These are phyloP conservation scores for Arabidopsis suecica DNA, from an alignment of 345 rosid genomes.

Conservation along the genomic window DNA sequence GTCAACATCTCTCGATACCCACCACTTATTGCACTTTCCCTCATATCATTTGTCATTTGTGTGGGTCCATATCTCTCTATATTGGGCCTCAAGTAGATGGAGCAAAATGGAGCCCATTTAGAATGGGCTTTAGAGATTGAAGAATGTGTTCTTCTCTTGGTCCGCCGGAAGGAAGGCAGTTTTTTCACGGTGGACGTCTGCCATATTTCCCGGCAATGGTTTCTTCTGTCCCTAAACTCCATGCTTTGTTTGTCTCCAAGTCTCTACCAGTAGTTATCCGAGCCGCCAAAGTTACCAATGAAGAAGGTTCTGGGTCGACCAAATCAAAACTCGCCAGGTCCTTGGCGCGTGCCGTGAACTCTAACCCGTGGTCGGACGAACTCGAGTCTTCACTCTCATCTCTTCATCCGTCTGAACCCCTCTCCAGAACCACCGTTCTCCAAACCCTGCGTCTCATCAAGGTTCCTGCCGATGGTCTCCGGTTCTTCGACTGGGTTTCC, in stretches of 20 bases:
- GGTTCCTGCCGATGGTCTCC: slow-evolving; percentile 59
- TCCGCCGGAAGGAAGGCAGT: no score
- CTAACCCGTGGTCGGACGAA: slow-evolving; percentile 60
- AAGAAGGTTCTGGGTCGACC: neutral
- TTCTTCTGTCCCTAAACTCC: slow-evolving; percentile 8
- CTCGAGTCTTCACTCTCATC: slow-evolving; percentile 66
- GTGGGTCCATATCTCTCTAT: no score
- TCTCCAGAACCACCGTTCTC: slow-evolving; percentile 61
- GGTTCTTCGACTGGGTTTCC: slow-evolving; percentile 69
- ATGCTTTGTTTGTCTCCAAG: slow-evolving; percentile 36
- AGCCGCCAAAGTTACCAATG: slow-evolving; percentile 1
- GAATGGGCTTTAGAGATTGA: neutral
- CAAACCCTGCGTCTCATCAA: slow-evolving; percentile 65
- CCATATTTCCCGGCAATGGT: slow-evolving; percentile 9
- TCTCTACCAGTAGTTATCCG: neutral
- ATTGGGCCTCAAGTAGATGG: neutral
- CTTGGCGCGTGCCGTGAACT: slow-evolving; percentile 62
- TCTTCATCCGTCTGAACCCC: slow-evolving; percentile 48
- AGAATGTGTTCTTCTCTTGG: neutral
- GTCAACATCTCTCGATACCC: slow-evolving; percentile 33
- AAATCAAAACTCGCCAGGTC: slow-evolving; percentile 58
- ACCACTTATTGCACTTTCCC: slow-evolving; percentile 26
- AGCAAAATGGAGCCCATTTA: neutral
- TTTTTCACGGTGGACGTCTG: neutral
- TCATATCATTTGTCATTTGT: neutral